Conservation (phyloP, 345 rosid genomes). For the Hypericum androsaemum region DNA sequence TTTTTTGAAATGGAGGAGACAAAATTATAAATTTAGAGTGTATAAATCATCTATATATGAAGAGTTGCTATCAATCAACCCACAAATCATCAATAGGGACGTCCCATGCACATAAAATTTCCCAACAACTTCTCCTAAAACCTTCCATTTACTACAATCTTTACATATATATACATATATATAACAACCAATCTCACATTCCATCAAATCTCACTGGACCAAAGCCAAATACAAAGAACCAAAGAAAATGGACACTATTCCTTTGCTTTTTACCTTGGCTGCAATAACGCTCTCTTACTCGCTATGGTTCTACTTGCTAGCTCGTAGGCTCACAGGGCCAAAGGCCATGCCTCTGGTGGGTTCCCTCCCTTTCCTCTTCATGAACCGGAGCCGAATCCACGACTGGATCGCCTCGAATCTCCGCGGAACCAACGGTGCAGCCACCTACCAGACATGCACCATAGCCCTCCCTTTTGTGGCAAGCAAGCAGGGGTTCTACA, state of each 20-base stretch:
- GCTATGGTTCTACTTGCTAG: conserved; percentile 1
- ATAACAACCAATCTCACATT: too few relatives aligned
- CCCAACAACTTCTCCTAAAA: too few relatives aligned
- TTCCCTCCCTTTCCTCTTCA: conserved; percentile 1
- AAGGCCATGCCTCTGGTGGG: neutral
- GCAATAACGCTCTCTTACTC: neutral
- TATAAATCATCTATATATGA: too few relatives aligned
- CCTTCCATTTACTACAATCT: too few relatives aligned
- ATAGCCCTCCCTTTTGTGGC: conserved; percentile 1
- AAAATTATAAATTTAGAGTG: too few relatives aligned
- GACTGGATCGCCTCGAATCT: conserved; percentile 3
- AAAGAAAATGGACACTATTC: neutral
- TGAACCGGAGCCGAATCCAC: conserved; percentile 3
- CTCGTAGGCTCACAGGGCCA: conserved; percentile 2
- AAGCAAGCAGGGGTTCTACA: conserved; percentile 2
- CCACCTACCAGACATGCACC: conserved; percentile 3
- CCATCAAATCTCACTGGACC: too few relatives aligned
- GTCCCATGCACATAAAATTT: too few relatives aligned
- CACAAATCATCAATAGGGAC: too few relatives aligned
- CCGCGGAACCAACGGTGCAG: neutral
- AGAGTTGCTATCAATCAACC: too few relatives aligned
- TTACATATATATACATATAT: too few relatives aligned
- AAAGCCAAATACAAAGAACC: too few relatives aligned
- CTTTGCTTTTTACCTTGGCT: neutral
- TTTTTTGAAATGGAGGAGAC: too few relatives aligned